A percentile compares a stretch with the other conserved stretches of the same genome.
Conservation (phyloP, 805 yeast genomes). For the Lachancea meyersii region DNA sequence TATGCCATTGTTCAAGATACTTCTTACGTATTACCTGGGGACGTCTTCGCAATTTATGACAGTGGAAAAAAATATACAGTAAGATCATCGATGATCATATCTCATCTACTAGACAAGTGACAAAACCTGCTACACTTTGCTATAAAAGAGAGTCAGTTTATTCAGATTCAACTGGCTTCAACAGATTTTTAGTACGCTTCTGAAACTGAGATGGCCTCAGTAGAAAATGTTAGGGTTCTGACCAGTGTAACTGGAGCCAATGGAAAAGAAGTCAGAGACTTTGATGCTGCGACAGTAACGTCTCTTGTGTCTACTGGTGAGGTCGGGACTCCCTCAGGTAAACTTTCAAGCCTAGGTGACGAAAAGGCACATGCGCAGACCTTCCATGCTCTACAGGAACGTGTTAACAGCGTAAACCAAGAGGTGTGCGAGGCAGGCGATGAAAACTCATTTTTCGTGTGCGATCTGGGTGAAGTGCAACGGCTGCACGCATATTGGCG, state of each 20-base stretch:
- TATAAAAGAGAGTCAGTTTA: too few relatives aligned
- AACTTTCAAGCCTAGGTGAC: not conserved
- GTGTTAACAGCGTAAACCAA: constrained; percentile 43
- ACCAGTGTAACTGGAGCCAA: not conserved
- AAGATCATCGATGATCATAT: too few relatives aligned
- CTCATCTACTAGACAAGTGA: too few relatives aligned
- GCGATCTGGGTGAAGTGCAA: constrained; percentile 70
- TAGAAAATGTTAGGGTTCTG: constrained; percentile 4
- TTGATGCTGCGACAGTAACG: not conserved
- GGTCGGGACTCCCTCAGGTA: not conserved
- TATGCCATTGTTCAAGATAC: too few relatives aligned
- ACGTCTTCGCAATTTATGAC: too few relatives aligned
- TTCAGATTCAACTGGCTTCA: not conserved
- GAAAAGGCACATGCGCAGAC: constrained; percentile 30
- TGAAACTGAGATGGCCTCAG: not conserved
- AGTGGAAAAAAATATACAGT: too few relatives aligned
- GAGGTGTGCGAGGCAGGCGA: constrained; percentile 65
- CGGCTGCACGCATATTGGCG: constrained; percentile 63
- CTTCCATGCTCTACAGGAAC: constrained; percentile 36
- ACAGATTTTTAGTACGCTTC: not conserved
- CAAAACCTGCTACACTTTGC: too few relatives aligned
- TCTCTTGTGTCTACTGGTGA: not conserved
- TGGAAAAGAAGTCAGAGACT: not conserved
- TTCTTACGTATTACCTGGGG: too few relatives aligned
- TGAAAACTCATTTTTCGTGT: constrained; percentile 82